A percentile compares a stretch with the other conserved stretches of the same genome.
Evolutionary conservation across 2,329 filamentous ascomycete genomes (phyloP).

Genomic region (Xylaria polymorpha): DNA sequence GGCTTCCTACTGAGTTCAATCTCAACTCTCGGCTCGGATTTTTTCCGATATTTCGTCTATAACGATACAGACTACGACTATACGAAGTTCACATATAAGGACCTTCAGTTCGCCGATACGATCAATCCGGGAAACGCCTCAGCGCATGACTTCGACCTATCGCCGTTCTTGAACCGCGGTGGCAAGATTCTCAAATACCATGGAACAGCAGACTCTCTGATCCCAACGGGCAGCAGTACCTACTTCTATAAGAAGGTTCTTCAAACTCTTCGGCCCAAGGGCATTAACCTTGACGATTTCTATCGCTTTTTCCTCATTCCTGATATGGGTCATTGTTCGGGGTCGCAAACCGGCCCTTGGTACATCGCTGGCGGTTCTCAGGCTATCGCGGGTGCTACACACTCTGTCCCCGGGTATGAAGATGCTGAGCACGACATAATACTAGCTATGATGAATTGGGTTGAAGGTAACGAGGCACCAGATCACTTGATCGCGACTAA

Average conservation of each 20-base stretch:
- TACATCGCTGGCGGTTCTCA: slow-evolving; percentile 50
- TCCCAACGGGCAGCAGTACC: slow-evolving; percentile 49
- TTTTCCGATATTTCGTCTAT: slow-evolving; percentile 44
- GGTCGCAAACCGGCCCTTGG: slow-evolving; percentile 49
- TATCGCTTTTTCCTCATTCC: slow-evolving; percentile 63
- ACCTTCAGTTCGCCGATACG: slow-evolving; percentile 45
- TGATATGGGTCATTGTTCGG: slow-evolving; percentile 61
- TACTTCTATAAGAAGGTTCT: slow-evolving; percentile 49
- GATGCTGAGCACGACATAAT: slow-evolving; percentile 53
- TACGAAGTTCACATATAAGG: slow-evolving; percentile 45
- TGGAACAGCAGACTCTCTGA: slow-evolving; percentile 50
- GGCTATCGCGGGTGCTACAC: slow-evolving; percentile 42
- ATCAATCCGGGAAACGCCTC: slow-evolving; percentile 45
- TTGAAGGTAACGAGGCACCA: slow-evolving; percentile 50
- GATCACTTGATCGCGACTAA: slow-evolving; percentile 48
- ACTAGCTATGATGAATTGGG: slow-evolving; percentile 53
- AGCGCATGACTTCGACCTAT: slow-evolving; percentile 49
- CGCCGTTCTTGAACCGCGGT: slow-evolving; percentile 47
- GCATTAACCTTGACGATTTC: slow-evolving; percentile 56
- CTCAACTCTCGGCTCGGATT: slow-evolving; percentile 40
- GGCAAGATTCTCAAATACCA: slow-evolving; percentile 55
- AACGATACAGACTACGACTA: slow-evolving; percentile 48
- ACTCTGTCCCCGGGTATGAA: slow-evolving; percentile 52
- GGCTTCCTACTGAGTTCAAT: slow-evolving; percentile 35
- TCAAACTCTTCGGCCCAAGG: slow-evolving; percentile 45